Conservation (phyloP, 768 basidiomycete genomes). For the Boletus bicolor region DNA sequence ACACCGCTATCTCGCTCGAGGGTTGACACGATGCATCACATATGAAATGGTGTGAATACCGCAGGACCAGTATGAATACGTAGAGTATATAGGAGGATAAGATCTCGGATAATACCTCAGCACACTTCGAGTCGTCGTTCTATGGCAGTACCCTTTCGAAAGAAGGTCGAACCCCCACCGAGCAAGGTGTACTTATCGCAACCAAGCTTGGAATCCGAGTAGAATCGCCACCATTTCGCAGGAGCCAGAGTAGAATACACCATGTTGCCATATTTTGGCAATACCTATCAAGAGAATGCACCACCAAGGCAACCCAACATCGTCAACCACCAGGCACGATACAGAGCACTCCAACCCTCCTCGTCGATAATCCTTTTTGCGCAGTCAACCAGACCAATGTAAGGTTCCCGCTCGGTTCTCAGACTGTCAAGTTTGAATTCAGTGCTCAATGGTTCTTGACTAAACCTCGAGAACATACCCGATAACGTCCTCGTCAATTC, state of each 20-base stretch:
- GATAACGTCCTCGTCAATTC: slow-evolving; percentile 78
- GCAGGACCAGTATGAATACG: no score
- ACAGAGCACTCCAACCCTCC: slow-evolving; percentile 71
- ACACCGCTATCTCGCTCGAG: no score
- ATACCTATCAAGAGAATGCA: slow-evolving; percentile 36
- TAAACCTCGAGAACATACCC: slow-evolving; percentile 46
- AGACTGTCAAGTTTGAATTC: slow-evolving; percentile 41
- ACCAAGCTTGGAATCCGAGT: background rate
- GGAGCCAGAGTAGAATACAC: background rate
- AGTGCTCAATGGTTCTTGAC: background rate
- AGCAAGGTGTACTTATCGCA: slow-evolving; percentile 15
- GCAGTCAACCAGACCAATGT: slow-evolving; percentile 70
- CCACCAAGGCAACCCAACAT: slow-evolving; percentile 58
- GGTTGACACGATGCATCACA: no score
- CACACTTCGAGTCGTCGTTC: no score
- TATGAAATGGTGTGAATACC: no score
- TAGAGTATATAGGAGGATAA: no score
- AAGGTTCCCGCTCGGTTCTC: slow-evolving; percentile 76
- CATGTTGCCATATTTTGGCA: background rate
- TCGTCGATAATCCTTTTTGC: slow-evolving; percentile 73
- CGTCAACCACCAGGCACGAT: slow-evolving; percentile 86
- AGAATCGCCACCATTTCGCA: background rate
- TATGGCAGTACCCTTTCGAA: no score
- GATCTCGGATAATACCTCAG: no score
- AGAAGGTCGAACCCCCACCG: no score